phyloP scores from a whole-genome alignment of 2,329 filamentous ascomycete species.

The Bertia moriformis region DNA sequence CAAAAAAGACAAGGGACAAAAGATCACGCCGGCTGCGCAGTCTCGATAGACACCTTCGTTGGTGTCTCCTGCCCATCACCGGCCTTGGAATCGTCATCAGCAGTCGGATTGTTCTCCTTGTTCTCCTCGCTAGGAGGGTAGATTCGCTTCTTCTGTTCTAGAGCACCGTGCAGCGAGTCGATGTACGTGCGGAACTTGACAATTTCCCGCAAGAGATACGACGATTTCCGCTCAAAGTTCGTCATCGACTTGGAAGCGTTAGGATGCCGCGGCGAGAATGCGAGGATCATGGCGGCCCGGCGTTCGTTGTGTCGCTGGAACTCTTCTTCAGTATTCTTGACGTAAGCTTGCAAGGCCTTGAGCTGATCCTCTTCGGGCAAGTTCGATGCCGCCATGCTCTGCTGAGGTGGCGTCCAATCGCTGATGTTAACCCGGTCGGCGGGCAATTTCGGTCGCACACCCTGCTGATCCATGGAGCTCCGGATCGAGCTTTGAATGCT shows the following conservation, averaged over 20 bases:
- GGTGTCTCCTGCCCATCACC: no score
- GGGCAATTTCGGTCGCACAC: slow-evolving; percentile 43
- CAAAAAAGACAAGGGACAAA: no score
- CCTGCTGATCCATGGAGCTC: slow-evolving; percentile 1
- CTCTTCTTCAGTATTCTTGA: slow-evolving; percentile 73
- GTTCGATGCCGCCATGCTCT: slow-evolving; percentile 75
- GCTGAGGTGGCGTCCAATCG: slow-evolving; percentile 78
- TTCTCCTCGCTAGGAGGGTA: slow-evolving; percentile 24
- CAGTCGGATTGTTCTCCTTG: no score
- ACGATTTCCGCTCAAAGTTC: slow-evolving; percentile 94
- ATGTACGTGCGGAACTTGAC: slow-evolving; percentile 96
- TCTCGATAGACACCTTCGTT: no score
- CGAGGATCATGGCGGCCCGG: slow-evolving; percentile 71
- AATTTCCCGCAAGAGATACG: slow-evolving; percentile 80
- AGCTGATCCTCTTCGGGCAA: slow-evolving; percentile 71
- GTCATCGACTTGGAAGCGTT: slow-evolving; percentile 76
- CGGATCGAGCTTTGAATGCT: slow-evolving; percentile 11
- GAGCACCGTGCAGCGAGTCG: slow-evolving; percentile 63
- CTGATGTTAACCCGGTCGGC: slow-evolving; percentile 73
- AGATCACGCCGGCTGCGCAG: no score
- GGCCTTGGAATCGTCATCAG: no score
- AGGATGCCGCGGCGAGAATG: slow-evolving; percentile 70
- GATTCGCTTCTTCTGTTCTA: slow-evolving; percentile 55
- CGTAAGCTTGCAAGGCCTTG: slow-evolving; percentile 59
- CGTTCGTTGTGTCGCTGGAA: slow-evolving; percentile 77